Evolutionary conservation across 176 grass and related monocot genomes (phyloP).

Genomic region (Miscanthus lutarioriparius): DNA sequence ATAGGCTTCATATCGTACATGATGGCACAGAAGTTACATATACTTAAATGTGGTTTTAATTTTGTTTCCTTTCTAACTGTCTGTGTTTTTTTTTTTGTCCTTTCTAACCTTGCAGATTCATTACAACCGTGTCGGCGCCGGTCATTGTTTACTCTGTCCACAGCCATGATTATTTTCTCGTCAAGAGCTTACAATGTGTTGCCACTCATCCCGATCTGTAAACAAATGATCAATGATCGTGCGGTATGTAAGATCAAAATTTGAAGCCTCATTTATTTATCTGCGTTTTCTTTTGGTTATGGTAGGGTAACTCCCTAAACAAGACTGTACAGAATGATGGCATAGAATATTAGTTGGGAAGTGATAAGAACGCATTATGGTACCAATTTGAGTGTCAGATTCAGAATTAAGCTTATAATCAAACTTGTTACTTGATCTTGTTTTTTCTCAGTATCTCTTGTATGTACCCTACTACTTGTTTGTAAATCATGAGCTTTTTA

Average conservation of each 20-base stretch:
- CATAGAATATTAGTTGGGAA: conserved; percentile 20
- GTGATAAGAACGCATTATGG: neutral
- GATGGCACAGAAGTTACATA: neutral
- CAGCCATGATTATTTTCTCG: conserved; percentile 95
- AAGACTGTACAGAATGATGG: conserved; percentile 17
- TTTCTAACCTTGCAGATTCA: conserved; percentile 57
- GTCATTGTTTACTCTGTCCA: conserved; percentile 81
- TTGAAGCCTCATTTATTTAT: conserved; percentile 1
- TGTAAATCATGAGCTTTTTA: conserved; percentile 7
- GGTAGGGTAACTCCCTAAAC: conserved; percentile 23
- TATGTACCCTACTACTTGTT: neutral
- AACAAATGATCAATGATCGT: conserved; percentile 70
- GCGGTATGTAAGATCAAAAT: conserved; percentile 57
- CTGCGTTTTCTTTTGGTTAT: conserved; percentile 31
- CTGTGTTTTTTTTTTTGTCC: neutral
- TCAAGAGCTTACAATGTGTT: conserved; percentile 82
- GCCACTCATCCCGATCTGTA: conserved; percentile 85
- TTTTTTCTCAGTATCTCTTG: neutral
- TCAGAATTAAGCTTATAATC: conserved; percentile 8
- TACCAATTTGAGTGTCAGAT: conserved; percentile 12
- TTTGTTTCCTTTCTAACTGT: conserved; percentile 1
- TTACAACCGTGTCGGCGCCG: conserved; percentile 73
- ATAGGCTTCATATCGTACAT: neutral
- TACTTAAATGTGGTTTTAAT: conserved; percentile 28
- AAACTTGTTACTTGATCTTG: neutral